Conservation (phyloP, 1,139 yeast genomes). For the Pichia inconspicua region DNA sequence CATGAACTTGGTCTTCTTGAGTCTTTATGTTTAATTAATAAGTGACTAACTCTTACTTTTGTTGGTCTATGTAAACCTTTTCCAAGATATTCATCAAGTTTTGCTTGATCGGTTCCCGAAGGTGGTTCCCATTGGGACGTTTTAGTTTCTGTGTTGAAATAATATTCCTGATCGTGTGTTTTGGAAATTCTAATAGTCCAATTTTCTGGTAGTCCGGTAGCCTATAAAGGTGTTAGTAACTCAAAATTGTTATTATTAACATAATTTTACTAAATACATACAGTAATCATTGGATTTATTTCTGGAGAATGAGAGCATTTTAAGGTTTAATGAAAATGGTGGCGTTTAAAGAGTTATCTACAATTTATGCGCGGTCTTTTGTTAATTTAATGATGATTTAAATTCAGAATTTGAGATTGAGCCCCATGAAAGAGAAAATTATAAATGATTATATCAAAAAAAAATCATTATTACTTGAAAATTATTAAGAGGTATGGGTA, state of each 20-base stretch:
- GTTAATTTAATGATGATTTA: too few species aligned
- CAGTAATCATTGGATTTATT: background rate
- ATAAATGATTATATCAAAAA: too few species aligned
- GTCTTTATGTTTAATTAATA: slow-evolving; percentile 72
- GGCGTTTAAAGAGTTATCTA: background rate
- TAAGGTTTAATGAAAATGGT: background rate
- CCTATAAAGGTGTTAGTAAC: background rate
- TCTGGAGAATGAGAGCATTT: too few species aligned
- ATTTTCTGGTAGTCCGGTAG: slow-evolving; percentile 71
- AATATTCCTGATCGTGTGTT: slow-evolving; percentile 81
- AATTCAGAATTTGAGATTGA: too few species aligned
- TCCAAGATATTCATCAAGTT: slow-evolving; percentile 49
- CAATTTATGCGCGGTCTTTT: too few species aligned
- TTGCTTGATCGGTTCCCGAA: slow-evolving; percentile 61
- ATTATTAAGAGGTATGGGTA: slow-evolving; percentile 3
- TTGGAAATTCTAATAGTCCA: slow-evolving; percentile 80
- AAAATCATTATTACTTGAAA: background rate
- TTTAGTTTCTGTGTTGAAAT: slow-evolving; percentile 57
- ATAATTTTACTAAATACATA: background rate
- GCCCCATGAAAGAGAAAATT: too few species aligned
- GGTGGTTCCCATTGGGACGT: slow-evolving; percentile 93
- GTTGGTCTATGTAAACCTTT: slow-evolving; percentile 39
- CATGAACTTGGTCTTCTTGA: slow-evolving; percentile 90
- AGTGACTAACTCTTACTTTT: slow-evolving; percentile 64
- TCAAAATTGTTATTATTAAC: background rate